Base-by-base conservation (phyloP, 2,329 filamentous ascomycete species). In the Scytalidium lignicola region DNA sequence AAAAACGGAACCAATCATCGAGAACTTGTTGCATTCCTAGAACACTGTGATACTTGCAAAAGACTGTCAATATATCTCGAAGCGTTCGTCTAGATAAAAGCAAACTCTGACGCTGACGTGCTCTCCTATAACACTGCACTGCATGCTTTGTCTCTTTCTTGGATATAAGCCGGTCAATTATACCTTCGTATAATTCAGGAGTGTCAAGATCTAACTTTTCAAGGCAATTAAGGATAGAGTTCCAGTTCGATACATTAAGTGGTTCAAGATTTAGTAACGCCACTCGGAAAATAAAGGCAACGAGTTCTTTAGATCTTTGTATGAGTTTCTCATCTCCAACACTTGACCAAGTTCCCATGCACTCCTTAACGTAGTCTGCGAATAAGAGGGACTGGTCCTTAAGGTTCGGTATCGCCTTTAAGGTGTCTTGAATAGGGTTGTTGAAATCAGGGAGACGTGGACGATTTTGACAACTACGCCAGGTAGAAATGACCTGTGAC, bases 11-110 rank as follows among this genome's bases (percentile, higher is more conserved):
- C 50, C 62, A 68, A 49, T 70, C 68, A 37, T 67, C 64, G 17
- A 69, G 60, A 7, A 70, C 57, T 52, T 62, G 56, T 48, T 68
- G 60, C 55, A 70, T 67, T 15, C 65, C 66, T 44, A 57, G 48
- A 28, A 63, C 56, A 46, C 64, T 63, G 41, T 63, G 55, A 41
- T 57, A 23, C 8, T 58, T 42, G 46, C 61, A 67, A 39, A 62
- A 65, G 26, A 60, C 53, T 12, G 57, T 55, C 47, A 70, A 47
- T n/a, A 67, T 46, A 13, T 51, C 43, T 15, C 65, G 52, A 19
- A 70, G 57, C 18, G 54, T 55, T 39, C 13, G 12, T 29, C 29
- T 49, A 22, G 32, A 52, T 22, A 64, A 56, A 12, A 44, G 28
- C 9, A 56, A 43, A 3, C 49, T 41, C 13, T 45, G 28, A 8